Conservation (phyloP, 2,329 filamentous ascomycete species). For the Neonectria magnoliae region DNA sequence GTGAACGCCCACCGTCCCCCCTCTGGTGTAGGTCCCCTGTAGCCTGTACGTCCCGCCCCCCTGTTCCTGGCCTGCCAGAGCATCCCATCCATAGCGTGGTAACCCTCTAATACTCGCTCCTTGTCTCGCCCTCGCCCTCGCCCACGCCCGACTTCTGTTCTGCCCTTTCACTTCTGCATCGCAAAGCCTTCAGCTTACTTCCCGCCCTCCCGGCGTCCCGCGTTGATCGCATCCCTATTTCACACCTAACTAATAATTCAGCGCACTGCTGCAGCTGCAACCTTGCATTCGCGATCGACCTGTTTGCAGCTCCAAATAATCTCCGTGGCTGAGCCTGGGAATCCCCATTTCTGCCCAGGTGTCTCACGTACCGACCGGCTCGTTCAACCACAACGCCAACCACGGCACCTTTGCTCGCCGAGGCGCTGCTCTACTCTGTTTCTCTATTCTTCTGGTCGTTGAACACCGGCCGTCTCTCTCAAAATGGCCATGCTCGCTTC, state of each 20-base stretch:
- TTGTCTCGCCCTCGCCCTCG: conserved; percentile 24
- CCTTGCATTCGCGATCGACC: conserved; percentile 6
- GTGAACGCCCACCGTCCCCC: conserved; percentile 30
- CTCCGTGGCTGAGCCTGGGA: conserved; percentile 36
- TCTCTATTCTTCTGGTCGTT: conserved; percentile 11
- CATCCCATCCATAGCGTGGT: conserved; percentile 33
- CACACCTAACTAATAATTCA: conserved; percentile 38
- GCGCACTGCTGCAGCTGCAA: conserved; percentile 7
- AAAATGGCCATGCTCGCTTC: conserved; percentile 82
- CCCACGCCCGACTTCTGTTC: conserved; percentile 28
- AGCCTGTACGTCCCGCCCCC: conserved; percentile 25
- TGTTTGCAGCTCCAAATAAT: conserved; percentile 14
- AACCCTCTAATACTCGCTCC: conserved; percentile 37
- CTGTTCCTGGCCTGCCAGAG: conserved; percentile 40
- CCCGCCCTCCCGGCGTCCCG: conserved; percentile 33
- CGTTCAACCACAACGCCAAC: conserved; percentile 20
- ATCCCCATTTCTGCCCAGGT: conserved; percentile 32
- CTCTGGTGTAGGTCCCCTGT: conserved; percentile 19
- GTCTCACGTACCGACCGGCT: conserved; percentile 31
- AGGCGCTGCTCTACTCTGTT: conserved; percentile 9
- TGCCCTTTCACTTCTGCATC: conserved; percentile 28
- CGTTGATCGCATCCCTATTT: conserved; percentile 40
- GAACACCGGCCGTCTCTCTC: conserved; percentile 17
- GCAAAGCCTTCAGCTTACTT: conserved; percentile 20
- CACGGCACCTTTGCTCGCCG: conserved; percentile 9